These are phyloP conservation scores for Papiliotrema fonsecae DNA, from an alignment of 1,284 basidiomycete species.

Conservation along the genomic window DNA sequence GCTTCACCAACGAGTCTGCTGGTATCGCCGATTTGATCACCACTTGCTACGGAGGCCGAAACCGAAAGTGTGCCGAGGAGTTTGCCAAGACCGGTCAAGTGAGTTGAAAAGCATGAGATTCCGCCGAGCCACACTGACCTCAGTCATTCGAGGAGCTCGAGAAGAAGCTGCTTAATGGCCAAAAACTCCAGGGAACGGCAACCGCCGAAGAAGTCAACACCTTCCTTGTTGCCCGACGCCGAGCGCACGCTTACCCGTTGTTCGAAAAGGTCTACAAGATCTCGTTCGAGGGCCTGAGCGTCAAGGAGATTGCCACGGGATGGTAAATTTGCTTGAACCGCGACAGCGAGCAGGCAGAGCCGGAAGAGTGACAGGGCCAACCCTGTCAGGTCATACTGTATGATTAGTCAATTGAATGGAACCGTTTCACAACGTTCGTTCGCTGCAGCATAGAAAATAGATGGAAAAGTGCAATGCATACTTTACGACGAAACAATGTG, in stretches of 20 bases:
- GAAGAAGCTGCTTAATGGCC: conserved; percentile 54
- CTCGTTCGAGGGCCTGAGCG: conserved; percentile 45
- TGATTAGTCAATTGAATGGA: conserved; percentile 3
- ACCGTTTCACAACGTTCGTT: too few relatives aligned
- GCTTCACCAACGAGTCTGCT: conserved; percentile 54
- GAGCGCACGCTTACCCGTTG: conserved; percentile 52
- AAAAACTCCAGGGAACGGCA: conserved; percentile 56
- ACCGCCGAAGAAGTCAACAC: conserved; percentile 53
- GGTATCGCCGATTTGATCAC: conserved; percentile 60
- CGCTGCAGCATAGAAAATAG: too few relatives aligned
- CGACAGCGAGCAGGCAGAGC: conserved; percentile 1
- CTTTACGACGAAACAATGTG: too few relatives aligned
- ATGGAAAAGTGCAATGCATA: too few relatives aligned
- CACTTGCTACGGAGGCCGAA: conserved; percentile 55
- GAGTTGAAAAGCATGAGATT: not conserved
- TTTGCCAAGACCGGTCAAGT: conserved; percentile 33
- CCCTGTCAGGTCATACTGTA: conserved; percentile 2
- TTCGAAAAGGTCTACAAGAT: conserved; percentile 54
- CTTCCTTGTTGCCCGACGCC: conserved; percentile 52
- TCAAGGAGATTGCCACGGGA: conserved; percentile 36
- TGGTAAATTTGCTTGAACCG: conserved; percentile 20
- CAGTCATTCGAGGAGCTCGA: conserved; percentile 54
- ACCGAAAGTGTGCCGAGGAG: conserved; percentile 52
- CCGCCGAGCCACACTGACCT: not conserved
- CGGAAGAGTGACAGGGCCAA: conserved; percentile 2